Base-by-base conservation (phyloP, 2,329 filamentous ascomycete species). In the Aureobasidium melanogenum region DNA sequence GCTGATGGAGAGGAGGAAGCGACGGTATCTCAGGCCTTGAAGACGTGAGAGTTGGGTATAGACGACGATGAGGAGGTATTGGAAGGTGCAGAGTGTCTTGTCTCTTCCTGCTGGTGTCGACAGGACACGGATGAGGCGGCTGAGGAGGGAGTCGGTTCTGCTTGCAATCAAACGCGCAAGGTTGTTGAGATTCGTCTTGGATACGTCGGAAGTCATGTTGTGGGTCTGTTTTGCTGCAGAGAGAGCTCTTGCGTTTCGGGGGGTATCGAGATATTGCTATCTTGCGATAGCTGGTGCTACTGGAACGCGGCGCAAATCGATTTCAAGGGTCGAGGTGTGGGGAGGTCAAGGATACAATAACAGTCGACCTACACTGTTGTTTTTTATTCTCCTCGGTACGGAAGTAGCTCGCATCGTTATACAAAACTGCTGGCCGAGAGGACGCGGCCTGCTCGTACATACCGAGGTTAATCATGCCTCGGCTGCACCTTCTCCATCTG, bases 41-140 rank as follows among this genome's bases (percentile, higher is more conserved):
- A 74, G 60, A n/a, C 66, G 70, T 15, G 71, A 71, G 62, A 78
- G 69, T 28, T 74, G 69, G 2, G 75, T 68, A 65, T 73, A 70
- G 9, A 77, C 60, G 62, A 79, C 71, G 22, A 71, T 71, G 30
- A 79, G 72, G 47, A 74, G 76, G 71, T 78, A 80, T 66, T 68
- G 69, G 15, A 75, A 67, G 10, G 77, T 79, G 67, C 71, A 73
- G 55, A 79, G 73, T 56, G 74, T 68, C 30, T 70, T 68, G 64
- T 79, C 75, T 56, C 72, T 72, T 64, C 74, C 73, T 19, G 68
- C 57, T 19, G 76, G 71, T 24, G 72, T 75, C 48, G 74, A 75
- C 59, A 79, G 68, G 43, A 76, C 67, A 50, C 64, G 66, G 5
- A 70, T 66, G 46, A 76, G 68, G 64, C 70, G 73, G 57, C 69